Evolutionary conservation across 495 filamentous ascomycete genomes (phyloP), one percentile per base, ranked within the genome.

Genomic region (Penicillium bialowiezense): DNA sequence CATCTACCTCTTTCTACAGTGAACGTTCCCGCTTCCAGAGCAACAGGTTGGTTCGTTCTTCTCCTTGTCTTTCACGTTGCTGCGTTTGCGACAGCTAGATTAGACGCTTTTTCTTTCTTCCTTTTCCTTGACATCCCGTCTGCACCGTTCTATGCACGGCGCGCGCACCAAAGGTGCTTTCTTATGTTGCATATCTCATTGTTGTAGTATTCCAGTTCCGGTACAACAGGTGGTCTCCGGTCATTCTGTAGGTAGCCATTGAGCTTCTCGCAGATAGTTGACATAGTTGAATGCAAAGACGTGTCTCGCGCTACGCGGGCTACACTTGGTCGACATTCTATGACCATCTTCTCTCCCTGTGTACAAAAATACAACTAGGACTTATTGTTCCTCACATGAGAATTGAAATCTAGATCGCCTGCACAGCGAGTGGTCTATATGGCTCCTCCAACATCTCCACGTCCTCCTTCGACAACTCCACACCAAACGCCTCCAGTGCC

Each of bases 391-490:
- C 6, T 15, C 19, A 7, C 34, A 10, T 12, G 17, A 20, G 10
- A 35, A 23, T 2, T 3, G 19, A 9, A 24, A 28, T 28, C 50
- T 9, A 59, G 3, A 59, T 55, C 10, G 51, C 56, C 19, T 59
- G 51, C 2, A 55, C 51, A 5, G 50, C 40, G 3, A 63, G 19
- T 4, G 79, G 69, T 46, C 68, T 36, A 59, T 88, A 88, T 23
- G 72, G 59, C 55, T 85, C 81, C 64, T 87, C 83, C 19, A 88
- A 59, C 46, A 75, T 77, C 44, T 64, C 67, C 32, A 77, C 63
- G 36, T 87, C 85, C 38, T 83, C 77, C 3, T 74, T 67, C 5
- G 70, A 78, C 55, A 88, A 48, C 20, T 54, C 55, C 48, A 81
- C 69, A 2, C 64, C 65, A 12, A 78, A 62, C 15, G 72, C 65